Conservation (phyloP, 2,329 filamentous ascomycete genomes). For the Bipolaris sorokiniana region DNA sequence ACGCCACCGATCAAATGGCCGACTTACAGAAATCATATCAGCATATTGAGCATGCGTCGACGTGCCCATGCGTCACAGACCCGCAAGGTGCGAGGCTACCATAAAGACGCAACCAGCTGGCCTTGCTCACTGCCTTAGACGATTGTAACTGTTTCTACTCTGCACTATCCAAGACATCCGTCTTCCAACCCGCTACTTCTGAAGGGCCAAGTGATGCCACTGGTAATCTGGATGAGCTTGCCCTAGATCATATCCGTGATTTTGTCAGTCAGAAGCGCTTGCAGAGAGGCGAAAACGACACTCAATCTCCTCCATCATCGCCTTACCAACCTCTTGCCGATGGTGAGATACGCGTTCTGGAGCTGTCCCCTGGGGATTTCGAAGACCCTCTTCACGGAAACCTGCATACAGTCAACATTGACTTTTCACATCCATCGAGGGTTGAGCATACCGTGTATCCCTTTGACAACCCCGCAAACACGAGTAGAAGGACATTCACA, state of each 20-base stretch:
- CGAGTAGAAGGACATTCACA: conserved; percentile 1
- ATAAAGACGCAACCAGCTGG: not conserved
- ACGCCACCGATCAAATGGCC: conserved; percentile 9
- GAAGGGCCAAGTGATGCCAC: conserved; percentile 6
- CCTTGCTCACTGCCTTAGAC: conserved; percentile 3
- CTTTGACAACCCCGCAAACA: conserved; percentile 3
- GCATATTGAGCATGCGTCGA: conserved; percentile 17
- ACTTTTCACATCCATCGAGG: conserved; percentile 26
- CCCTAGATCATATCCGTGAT: conserved; percentile 9
- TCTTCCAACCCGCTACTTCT: conserved; percentile 15
- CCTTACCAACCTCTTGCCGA: conserved; percentile 13
- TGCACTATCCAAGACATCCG: conserved; percentile 14
- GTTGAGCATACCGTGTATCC: not conserved
- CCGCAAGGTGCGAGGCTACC: conserved; percentile 12
- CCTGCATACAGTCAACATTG: conserved; percentile 27
- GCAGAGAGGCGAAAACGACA: not conserved
- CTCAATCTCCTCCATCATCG: not conserved
- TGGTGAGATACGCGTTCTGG: conserved; percentile 32
- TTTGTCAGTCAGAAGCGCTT: conserved; percentile 10
- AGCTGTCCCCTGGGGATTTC: conserved; percentile 21
- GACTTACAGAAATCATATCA: conserved; percentile 8
- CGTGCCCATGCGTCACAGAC: conserved; percentile 13
- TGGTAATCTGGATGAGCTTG: conserved; percentile 14
- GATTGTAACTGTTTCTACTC: conserved; percentile 24
- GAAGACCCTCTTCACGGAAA: conserved; percentile 15